phyloP scores from a whole-genome alignment of 1,284 basidiomycete species.

The Pseudozyma pruni region DNA sequence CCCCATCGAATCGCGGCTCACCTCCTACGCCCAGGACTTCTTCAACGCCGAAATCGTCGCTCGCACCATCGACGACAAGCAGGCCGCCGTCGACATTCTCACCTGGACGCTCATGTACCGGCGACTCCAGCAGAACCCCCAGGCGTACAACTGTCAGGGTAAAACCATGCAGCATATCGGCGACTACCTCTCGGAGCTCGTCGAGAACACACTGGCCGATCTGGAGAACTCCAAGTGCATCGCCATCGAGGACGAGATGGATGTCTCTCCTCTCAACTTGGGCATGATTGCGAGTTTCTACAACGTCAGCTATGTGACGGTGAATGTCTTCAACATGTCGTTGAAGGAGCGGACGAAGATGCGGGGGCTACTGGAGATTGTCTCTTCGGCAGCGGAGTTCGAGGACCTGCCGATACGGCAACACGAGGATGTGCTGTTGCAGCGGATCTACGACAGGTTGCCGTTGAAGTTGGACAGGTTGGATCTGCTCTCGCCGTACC shows the following conservation, averaged over 20 bases:
- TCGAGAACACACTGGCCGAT: constrained; percentile 90
- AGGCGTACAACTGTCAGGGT: constrained; percentile 66
- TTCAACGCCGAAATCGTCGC: constrained; percentile 98
- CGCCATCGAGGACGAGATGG: constrained; percentile 76
- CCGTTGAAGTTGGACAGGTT: constrained; percentile 87
- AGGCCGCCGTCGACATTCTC: constrained; percentile 75
- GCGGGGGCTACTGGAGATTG: constrained; percentile 94
- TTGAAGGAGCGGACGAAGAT: constrained; percentile 97
- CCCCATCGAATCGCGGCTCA: constrained; percentile 84
- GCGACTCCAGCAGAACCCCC: constrained; percentile 87
- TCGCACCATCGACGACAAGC: constrained; percentile 85
- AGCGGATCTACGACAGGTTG: constrained; percentile 93
- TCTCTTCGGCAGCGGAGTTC: constrained; percentile 95
- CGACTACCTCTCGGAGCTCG: constrained; percentile 81
- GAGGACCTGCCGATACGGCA: constrained; percentile 88
- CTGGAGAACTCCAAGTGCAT: constrained; percentile 95
- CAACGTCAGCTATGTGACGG: constrained; percentile 83
- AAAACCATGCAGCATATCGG: constrained; percentile 62
- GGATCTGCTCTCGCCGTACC: constrained; percentile 92
- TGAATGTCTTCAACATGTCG: constrained; percentile 95
- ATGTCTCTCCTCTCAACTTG: constrained; percentile 69
- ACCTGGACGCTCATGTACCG: constrained; percentile 98
- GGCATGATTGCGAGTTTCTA: constrained; percentile 72
- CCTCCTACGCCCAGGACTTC: constrained; percentile 82
- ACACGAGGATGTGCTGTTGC: constrained; percentile 63